Evolutionary conservation across 306 rosid genomes (phyloP).

Genomic region (Citrullus colocynthis): DNA sequence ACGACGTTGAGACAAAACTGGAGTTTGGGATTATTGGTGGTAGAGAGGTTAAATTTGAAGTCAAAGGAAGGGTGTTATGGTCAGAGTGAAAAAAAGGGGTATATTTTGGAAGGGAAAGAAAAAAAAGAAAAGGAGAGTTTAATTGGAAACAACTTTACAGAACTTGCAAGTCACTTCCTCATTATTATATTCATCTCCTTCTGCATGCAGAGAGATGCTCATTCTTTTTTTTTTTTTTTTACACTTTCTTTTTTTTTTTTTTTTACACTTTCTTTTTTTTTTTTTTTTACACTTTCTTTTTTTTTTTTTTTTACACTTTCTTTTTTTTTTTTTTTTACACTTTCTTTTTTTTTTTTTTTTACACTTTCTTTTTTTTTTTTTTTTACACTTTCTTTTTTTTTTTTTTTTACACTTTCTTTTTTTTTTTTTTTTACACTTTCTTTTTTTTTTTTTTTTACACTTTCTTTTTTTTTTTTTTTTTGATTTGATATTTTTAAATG

Average conservation of each 20-base stretch:
- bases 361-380: background rate
- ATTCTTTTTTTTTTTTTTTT: background rate
- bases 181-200: slow-evolving; percentile 31
- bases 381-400: background rate
- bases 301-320: background rate
- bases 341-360: background rate
- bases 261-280: background rate
- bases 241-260: background rate
- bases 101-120: background rate
- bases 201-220: slow-evolving; percentile 50
- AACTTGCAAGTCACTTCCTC: slow-evolving; percentile 71
- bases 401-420: background rate
- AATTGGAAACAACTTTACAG: slow-evolving; percentile 43
- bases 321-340: background rate
- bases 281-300: background rate
- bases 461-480: background rate
- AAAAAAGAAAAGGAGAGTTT: slow-evolving; percentile 10
- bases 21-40: background rate
- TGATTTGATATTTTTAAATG: background rate
- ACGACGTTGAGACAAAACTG: background rate
- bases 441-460: background rate
- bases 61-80: background rate
- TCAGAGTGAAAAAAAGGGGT: background rate
- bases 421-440: background rate
- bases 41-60: background rate